Percentiles rank a stretch among this genome's conserved stretches.
These are phyloP conservation scores for Paracoccidioides lutzii DNA, from an alignment of 2,329 filamentous ascomycete genomes.

Conservation along the genomic window DNA sequence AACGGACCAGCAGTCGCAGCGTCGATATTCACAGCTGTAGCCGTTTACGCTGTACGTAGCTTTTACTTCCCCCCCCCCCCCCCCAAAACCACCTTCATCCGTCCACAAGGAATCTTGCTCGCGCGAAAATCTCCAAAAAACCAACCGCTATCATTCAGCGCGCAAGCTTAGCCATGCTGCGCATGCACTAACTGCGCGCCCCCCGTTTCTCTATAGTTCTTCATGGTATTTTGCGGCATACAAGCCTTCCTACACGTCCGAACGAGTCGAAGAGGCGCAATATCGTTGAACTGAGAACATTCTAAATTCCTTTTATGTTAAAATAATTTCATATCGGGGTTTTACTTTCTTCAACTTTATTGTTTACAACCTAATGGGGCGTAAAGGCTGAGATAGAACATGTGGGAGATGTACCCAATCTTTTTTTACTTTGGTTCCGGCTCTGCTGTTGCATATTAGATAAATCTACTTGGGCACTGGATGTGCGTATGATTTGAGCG, in stretches of 20 bases:
- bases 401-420: background rate
- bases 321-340: background rate
- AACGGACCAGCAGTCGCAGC: slow-evolving; percentile 66
- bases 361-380: background rate
- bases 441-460: background rate
- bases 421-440: background rate
- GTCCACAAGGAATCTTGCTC: no score
- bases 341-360: no score
- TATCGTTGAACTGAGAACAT: slow-evolving; percentile 49
- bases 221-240: slow-evolving; percentile 81
- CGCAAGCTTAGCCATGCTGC: background rate
- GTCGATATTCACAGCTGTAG: slow-evolving; percentile 76
- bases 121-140: background rate
- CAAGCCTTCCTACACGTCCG: slow-evolving; percentile 79
- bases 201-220: slow-evolving; percentile 44
- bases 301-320: background rate
- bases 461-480: background rate
- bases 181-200: background rate
- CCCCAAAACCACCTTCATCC: background rate
- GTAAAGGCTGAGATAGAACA: background rate
- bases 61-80: background rate
- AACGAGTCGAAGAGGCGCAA: slow-evolving; percentile 70
- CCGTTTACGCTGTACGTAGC: slow-evolving; percentile 70
- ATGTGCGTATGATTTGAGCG: background rate
- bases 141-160: background rate